Conservation (phyloP, 441 rosid species). For the Brassica balearica region DNA sequence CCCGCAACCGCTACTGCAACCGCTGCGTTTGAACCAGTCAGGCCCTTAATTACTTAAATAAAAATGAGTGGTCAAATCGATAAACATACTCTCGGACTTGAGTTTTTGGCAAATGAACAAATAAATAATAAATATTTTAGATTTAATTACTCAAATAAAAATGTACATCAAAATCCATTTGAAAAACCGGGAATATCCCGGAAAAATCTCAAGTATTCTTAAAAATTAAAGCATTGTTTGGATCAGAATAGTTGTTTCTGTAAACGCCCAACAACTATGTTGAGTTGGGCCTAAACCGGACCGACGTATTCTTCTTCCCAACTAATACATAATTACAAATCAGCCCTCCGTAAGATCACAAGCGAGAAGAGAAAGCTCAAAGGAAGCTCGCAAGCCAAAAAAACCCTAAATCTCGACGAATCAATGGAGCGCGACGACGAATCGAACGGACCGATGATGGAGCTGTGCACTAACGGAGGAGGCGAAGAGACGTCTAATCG, state of each 20-base stretch:
- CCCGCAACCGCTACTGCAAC: too few species aligned
- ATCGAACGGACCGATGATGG: slow-evolving; percentile 57
- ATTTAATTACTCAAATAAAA: too few species aligned
- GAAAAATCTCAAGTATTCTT: too few species aligned
- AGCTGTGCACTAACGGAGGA: slow-evolving; percentile 74
- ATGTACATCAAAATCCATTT: too few species aligned
- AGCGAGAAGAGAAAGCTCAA: background rate
- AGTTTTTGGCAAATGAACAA: too few species aligned
- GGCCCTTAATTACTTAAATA: too few species aligned
- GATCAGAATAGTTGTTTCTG: background rate
- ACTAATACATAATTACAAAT: background rate
- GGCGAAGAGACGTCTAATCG: slow-evolving; percentile 52
- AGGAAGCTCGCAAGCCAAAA: background rate
- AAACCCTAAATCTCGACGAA: slow-evolving; percentile 45
- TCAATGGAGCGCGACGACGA: slow-evolving; percentile 84
- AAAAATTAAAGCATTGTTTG: too few species aligned
- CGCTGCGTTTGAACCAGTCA: too few species aligned
- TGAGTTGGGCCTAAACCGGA: background rate
- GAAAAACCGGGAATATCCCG: too few species aligned
- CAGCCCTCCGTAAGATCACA: background rate
- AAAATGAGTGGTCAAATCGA: too few species aligned
- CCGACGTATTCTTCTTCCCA: background rate
- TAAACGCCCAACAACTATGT: background rate
- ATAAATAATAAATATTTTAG: too few species aligned
- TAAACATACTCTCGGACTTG: too few species aligned